Evolutionary conservation across 208 protist species (phyloP).

Genomic region (Kentomonas sorsogonicus): DNA sequence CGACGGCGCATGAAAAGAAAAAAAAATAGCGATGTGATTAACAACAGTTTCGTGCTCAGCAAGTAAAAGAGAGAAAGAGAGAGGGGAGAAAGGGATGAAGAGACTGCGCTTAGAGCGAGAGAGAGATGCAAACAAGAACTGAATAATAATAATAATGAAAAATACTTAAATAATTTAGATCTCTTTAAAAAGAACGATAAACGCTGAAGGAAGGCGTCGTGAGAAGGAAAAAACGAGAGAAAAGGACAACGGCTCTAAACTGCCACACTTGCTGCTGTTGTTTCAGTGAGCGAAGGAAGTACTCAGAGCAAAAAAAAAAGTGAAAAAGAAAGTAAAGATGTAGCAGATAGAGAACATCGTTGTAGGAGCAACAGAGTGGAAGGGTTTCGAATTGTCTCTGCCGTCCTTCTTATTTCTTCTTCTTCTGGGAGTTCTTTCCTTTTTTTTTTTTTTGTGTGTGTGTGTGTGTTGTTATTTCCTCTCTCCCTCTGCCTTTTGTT

Average conservation of each 20-base stretch:
- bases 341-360: neutral
- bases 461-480: too few species aligned
- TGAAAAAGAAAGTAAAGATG: conserved; percentile 9
- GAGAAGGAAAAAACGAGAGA: conserved; percentile 1
- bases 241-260: neutral
- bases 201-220: neutral
- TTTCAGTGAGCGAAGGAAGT: conserved; percentile 2
- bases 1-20: too few species aligned
- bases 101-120: conserved; percentile 7
- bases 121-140: conserved; percentile 1
- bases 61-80: conserved; percentile 7
- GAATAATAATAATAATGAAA: conserved; percentile 4
- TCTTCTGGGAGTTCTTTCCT: too few species aligned
- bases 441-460: too few species aligned
- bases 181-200: neutral
- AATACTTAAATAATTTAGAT: neutral
- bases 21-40: too few species aligned
- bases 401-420: too few species aligned
- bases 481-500: too few species aligned
- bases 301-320: conserved; percentile 13
- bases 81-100: conserved; percentile 10
- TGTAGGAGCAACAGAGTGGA: too few species aligned
- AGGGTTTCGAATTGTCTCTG: too few species aligned
- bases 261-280: neutral
- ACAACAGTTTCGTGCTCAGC: too few species aligned